Conservation (phyloP, 202 grass and related monocot genomes). For the Hordeum pubiflorum region DNA sequence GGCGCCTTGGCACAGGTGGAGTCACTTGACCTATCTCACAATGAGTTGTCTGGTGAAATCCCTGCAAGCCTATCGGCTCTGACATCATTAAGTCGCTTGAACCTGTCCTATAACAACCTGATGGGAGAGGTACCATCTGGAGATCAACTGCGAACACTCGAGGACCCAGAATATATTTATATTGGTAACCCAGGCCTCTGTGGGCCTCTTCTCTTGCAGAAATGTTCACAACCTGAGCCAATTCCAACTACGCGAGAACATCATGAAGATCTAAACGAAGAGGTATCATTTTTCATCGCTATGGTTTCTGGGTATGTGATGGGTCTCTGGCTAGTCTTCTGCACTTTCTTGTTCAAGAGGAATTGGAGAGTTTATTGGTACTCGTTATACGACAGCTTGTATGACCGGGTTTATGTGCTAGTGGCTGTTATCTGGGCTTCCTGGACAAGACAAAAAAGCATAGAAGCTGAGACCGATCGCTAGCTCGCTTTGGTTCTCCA, state of each 20-base stretch:
- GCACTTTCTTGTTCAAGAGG: not conserved
- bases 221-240: not conserved
- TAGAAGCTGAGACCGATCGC: not conserved
- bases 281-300: not conserved
- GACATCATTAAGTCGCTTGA: not conserved
- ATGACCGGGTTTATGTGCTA: not conserved
- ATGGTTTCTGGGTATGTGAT: not conserved
- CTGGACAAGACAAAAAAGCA: not conserved
- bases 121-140: not conserved
- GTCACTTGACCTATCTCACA: not conserved
- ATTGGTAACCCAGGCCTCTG: no score
- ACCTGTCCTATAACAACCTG: not conserved
- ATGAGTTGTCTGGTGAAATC: not conserved
- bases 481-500: not conserved
- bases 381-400: not conserved
- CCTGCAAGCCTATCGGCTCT: not conserved
- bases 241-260: not conserved
- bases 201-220: rapidly evolving
- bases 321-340: not conserved
- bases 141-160: not conserved
- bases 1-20: not conserved
- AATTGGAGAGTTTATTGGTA: not conserved
- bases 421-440: not conserved
- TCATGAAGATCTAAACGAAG: not conserved
- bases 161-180: not conserved